phyloP scores from a whole-genome alignment of 1,284 basidiomycete species.

The Prillingera fragicola region DNA sequence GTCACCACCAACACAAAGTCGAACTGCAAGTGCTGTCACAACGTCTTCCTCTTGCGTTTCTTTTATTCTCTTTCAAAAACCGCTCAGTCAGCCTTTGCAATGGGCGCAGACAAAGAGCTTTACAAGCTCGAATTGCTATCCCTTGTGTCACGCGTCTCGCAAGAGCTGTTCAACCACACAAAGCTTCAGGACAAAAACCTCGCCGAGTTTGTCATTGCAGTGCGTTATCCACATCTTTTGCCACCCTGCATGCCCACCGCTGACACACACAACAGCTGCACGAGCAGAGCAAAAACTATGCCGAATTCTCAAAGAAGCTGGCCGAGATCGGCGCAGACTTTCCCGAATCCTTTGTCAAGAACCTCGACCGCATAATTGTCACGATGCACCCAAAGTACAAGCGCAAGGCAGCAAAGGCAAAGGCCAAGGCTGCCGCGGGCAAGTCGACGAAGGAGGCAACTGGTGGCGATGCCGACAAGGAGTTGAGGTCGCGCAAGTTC shows the following conservation, averaged over 20 bases:
- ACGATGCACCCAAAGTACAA: slow-evolving; percentile 96
- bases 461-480: slow-evolving; percentile 53
- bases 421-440: slow-evolving; percentile 30
- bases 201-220: slow-evolving; percentile 87
- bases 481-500: slow-evolving; percentile 77
- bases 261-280: slow-evolving; percentile 56
- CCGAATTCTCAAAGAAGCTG: slow-evolving; percentile 74
- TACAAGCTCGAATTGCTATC: slow-evolving; percentile 87
- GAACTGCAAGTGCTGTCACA: too few species aligned
- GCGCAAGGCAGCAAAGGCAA: slow-evolving; percentile 57
- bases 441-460: slow-evolving; percentile 39
- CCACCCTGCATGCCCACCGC: not conserved
- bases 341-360: slow-evolving; percentile 81
- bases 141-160: slow-evolving; percentile 77
- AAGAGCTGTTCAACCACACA: slow-evolving; percentile 81
- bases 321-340: slow-evolving; percentile 77
- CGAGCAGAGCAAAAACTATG: slow-evolving; percentile 61
- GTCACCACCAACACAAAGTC: too few species aligned
- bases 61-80: too few species aligned
- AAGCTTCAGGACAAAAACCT: slow-evolving; percentile 79
- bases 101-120: slow-evolving; percentile 68
- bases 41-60: too few species aligned
- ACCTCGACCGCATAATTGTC: slow-evolving; percentile 88
- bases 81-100: too few species aligned
- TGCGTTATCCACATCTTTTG: slow-evolving; percentile 19